These are phyloP conservation scores for Kluyveromyces marxianus DNA, from an alignment of 1,139 yeast genomes.

Conservation along the genomic window DNA sequence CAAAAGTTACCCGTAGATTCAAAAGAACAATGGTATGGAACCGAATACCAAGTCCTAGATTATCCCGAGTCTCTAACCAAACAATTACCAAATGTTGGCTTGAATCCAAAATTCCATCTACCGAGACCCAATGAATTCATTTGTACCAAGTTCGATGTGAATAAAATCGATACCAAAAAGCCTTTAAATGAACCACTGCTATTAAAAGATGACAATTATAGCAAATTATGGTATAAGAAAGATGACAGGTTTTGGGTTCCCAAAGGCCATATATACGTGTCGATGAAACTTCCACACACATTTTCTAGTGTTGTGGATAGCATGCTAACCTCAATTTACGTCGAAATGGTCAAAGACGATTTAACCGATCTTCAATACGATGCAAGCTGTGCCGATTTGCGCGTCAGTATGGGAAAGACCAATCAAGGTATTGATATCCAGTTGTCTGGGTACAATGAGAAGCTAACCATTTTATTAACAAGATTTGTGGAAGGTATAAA, in stretches of 20 bases:
- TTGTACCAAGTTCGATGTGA: conserved; percentile 66
- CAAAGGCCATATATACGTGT: conserved; percentile 62
- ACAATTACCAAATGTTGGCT: conserved; percentile 31
- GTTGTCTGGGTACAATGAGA: conserved; percentile 78
- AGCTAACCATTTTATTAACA: conserved; percentile 54
- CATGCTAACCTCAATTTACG: conserved; percentile 52
- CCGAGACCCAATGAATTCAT: conserved; percentile 74
- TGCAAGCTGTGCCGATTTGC: conserved; percentile 76
- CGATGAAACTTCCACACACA: conserved; percentile 60
- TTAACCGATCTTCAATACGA: conserved; percentile 69
- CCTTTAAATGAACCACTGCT: conserved; percentile 43
- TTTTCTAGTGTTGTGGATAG: conserved; percentile 49
- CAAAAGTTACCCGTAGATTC: conserved; percentile 37
- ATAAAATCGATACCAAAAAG: conserved; percentile 34
- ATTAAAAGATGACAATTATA: conserved; percentile 34
- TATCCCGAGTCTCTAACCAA: conserved; percentile 37
- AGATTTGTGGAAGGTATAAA: conserved; percentile 50
- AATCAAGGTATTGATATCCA: conserved; percentile 66
- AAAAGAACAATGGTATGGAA: conserved; percentile 84
- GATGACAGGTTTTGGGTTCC: conserved; percentile 90
- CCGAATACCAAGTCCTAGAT: conserved; percentile 53
- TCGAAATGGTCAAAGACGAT: conserved; percentile 66
- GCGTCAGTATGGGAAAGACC: conserved; percentile 49
- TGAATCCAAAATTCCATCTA: conserved; percentile 42
- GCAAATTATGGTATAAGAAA: conserved; percentile 77